Base-by-base conservation (phyloP, 139 green algal species). In the Chara braunii region DNA sequence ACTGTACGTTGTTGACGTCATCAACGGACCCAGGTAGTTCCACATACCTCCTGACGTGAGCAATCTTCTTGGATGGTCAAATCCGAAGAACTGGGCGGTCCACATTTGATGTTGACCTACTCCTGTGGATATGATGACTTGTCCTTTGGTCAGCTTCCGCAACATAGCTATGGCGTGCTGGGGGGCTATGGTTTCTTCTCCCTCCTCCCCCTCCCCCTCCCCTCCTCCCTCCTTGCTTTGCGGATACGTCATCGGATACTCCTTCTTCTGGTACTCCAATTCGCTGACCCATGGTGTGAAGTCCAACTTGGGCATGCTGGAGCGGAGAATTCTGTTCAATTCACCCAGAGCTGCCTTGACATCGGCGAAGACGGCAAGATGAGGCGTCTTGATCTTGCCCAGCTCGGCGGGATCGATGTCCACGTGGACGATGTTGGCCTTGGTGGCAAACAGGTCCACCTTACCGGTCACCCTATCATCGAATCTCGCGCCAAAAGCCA, bases 61-160 rank as follows among this genome's bases (percentile, higher is more conserved):
- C 87, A 87, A 95, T 12, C 66, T 73, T 12, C 92, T 74, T 3
- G 91, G 87, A 64, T 85, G 68, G 9, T 32, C 37, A 43, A 44
- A 66, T 42, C 54, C 54, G 79, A 94, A 95, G 76, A 80, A 95
- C 65, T 97, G 91, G 44, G 90, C 90, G 2, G 86, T 85, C 85
- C 86, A 97, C 93, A 99, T 97, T 74, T 99, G 93, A 72, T 99
- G 93, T 81, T 99, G 93, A 0, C 93, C 93, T 37, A 99, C 93
- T 9, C 92, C 93, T 0, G 93, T 99, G 22, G 88, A 92, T 64
- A 99, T 85, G 53, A 99, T 87, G 24, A 89, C 93, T 30, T 97
- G 84, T 12, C 93, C 93, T 9, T 92, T 74, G 0, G 90, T 96
- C 81, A 95, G 83, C 79, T 99, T 86, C 59, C 88, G 82, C 73